Conservation (phyloP, 2,329 filamentous ascomycete genomes). For the Aspergillus phoenicis region DNA sequence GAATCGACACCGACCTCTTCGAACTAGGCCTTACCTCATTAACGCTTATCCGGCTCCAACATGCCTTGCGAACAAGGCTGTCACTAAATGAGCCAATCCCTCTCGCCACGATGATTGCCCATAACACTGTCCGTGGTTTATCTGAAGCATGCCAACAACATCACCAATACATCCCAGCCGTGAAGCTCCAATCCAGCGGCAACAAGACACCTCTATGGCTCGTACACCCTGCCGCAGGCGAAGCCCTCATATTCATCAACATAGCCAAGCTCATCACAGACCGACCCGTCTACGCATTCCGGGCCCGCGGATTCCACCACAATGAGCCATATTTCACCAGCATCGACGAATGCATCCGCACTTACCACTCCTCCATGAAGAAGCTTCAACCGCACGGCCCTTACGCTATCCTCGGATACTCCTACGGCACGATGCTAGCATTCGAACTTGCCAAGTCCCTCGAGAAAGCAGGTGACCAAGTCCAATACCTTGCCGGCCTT, state of each 20-base stretch:
- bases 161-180: constrained; percentile 39
- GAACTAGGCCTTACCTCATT: neutral
- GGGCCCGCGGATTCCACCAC: constrained; percentile 21
- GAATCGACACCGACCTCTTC: neutral
- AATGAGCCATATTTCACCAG: constrained; percentile 41
- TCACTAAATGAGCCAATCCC: neutral
- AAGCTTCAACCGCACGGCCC: constrained; percentile 51
- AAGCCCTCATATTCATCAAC: constrained; percentile 43
- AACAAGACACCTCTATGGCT: constrained; percentile 37
- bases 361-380: constrained; percentile 48
- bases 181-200: constrained; percentile 31
- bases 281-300: constrained; percentile 19
- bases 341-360: constrained; percentile 44
- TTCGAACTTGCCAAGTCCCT: constrained; percentile 55
- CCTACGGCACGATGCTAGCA: constrained; percentile 53
- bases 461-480: constrained; percentile 39
- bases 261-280: constrained; percentile 25
- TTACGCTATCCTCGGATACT: constrained; percentile 57
- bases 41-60: neutral
- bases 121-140: constrained; percentile 49
- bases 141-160: neutral
- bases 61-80: neutral
- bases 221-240: constrained; percentile 43
- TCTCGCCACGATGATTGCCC: neutral
- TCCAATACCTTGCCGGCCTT: constrained; percentile 50